Evolutionary conservation across 2,329 filamentous ascomycete species (phyloP).

Genomic region (Balansia obtecta): DNA sequence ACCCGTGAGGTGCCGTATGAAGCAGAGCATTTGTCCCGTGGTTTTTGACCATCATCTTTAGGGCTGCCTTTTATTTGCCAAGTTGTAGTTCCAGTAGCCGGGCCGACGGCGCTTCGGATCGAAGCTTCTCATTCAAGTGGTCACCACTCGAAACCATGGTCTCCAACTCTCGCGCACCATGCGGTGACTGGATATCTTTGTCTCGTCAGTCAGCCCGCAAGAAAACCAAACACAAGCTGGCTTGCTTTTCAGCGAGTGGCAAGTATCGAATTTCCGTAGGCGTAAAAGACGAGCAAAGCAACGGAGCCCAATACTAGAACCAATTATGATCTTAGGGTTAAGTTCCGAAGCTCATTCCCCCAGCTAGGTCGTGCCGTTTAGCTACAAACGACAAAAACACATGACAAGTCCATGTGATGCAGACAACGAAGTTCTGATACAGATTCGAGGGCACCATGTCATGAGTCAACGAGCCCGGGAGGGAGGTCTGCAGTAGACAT

Average conservation of each 20-base stretch:
- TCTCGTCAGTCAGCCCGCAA: conserved; percentile 33
- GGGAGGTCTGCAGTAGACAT: conserved; percentile 41
- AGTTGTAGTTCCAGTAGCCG: conserved; percentile 49
- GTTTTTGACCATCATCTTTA: conserved; percentile 19
- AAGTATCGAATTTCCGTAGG: conserved; percentile 19
- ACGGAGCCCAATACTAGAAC: conserved; percentile 63
- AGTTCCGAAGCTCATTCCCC: conserved; percentile 70
- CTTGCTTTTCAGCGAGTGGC: conserved; percentile 39
- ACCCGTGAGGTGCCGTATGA: background rate
- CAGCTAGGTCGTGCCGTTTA: conserved; percentile 28
- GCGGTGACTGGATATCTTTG: conserved; percentile 44
- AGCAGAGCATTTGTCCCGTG: background rate
- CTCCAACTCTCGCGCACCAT: conserved; percentile 42
- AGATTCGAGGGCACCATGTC: conserved; percentile 50
- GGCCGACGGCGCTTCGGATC: conserved; percentile 61
- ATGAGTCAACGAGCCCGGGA: conserved; percentile 22
- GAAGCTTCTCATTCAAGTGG: conserved; percentile 59
- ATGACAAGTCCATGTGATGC: conserved; percentile 34
- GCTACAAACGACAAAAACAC: conserved; percentile 23
- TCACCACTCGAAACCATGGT: conserved; percentile 46
- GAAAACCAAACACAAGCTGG: conserved; percentile 17
- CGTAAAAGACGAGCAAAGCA: conserved; percentile 59
- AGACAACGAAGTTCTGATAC: conserved; percentile 38
- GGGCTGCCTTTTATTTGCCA: conserved; percentile 32
- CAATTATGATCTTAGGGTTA: conserved; percentile 85